Conservation (phyloP, 2,329 filamentous ascomycete species). For the Magnaporthiopsis incrustans region DNA sequence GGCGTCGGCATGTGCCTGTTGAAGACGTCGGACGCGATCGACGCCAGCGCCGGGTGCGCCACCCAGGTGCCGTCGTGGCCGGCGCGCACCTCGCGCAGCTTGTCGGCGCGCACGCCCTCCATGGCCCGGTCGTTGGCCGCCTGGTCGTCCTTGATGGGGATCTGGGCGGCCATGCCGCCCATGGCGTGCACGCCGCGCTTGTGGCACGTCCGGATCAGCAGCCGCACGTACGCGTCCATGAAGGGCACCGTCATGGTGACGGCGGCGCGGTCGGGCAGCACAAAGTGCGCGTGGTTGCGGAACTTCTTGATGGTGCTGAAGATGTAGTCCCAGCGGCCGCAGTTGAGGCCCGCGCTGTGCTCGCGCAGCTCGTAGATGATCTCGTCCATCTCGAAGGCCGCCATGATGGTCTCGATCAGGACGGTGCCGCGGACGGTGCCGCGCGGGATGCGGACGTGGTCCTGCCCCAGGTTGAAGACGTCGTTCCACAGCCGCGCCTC, state of each 20-base stretch:
- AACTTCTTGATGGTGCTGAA: slow-evolving; percentile 99
- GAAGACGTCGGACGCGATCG: slow-evolving; percentile 87
- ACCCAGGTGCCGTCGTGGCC: slow-evolving; percentile 98
- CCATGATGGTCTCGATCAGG: slow-evolving; percentile 94
- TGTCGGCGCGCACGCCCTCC: slow-evolving; percentile 87
- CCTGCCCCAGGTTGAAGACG: slow-evolving; percentile 90
- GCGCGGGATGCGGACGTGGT: slow-evolving; percentile 80
- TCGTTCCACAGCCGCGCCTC: slow-evolving; percentile 98
- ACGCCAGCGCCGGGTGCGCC: slow-evolving; percentile 84
- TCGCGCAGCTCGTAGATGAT: slow-evolving; percentile 99
- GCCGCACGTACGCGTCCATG: slow-evolving; percentile 95
- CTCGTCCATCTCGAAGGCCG: slow-evolving; percentile 99
- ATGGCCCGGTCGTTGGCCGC: slow-evolving; percentile 90
- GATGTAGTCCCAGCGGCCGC: slow-evolving; percentile 99
- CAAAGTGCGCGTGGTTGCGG: slow-evolving; percentile 86
- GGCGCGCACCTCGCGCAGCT: slow-evolving; percentile 89
- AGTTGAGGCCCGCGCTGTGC: slow-evolving; percentile 94
- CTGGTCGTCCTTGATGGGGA: slow-evolving; percentile 93
- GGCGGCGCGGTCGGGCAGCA: slow-evolving; percentile 81
- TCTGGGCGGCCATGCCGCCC: slow-evolving; percentile 98
- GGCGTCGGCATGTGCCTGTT: slow-evolving; percentile 98
- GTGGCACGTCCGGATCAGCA: slow-evolving; percentile 98
- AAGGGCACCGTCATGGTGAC: slow-evolving; percentile 98
- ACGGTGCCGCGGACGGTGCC: slow-evolving; percentile 94
- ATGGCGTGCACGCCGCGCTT: slow-evolving; percentile 95